Conservation (phyloP, 441 rosid genomes). For the Viola pubescens region DNA sequence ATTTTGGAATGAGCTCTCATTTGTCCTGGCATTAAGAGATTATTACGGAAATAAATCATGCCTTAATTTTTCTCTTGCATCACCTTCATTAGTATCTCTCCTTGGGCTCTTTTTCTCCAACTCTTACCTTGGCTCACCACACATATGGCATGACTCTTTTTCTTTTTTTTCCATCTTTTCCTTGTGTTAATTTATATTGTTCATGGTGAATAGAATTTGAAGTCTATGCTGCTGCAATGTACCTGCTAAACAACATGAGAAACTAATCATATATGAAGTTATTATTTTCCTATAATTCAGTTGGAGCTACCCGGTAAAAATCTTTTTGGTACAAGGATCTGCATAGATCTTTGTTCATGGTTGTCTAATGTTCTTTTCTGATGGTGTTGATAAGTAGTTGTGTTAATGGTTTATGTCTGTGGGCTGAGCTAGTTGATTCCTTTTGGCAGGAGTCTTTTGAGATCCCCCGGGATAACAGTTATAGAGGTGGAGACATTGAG, state of each 20-base stretch:
- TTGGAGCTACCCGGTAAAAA: too few species aligned
- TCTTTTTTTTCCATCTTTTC: neutral
- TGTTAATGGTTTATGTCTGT: conserved; percentile 5
- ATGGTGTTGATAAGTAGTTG: neutral
- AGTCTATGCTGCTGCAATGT: neutral
- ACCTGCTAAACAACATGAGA: neutral
- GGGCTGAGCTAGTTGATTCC: conserved; percentile 12
- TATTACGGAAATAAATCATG: too few species aligned
- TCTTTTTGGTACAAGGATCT: too few species aligned
- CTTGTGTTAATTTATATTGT: neutral
- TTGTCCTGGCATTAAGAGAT: too few species aligned
- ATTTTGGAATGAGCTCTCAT: too few species aligned
- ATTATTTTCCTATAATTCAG: neutral
- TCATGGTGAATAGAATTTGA: neutral
- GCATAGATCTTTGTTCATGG: too few species aligned
- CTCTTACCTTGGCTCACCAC: too few species aligned
- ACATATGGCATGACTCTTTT: too few species aligned
- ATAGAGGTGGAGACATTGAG: conserved; percentile 70
- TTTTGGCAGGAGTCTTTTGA: conserved; percentile 72
- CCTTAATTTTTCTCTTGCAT: neutral
- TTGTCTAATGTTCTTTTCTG: too few species aligned
- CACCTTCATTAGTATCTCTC: too few species aligned
- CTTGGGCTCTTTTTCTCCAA: too few species aligned
- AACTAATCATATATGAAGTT: neutral
- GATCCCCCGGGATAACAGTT: conserved; percentile 60